Percentiles rank a stretch among this genome's conserved stretches.
Evolutionary conservation across 257 asterid species (phyloP).

Genomic region (Solanum peruvianum): DNA sequence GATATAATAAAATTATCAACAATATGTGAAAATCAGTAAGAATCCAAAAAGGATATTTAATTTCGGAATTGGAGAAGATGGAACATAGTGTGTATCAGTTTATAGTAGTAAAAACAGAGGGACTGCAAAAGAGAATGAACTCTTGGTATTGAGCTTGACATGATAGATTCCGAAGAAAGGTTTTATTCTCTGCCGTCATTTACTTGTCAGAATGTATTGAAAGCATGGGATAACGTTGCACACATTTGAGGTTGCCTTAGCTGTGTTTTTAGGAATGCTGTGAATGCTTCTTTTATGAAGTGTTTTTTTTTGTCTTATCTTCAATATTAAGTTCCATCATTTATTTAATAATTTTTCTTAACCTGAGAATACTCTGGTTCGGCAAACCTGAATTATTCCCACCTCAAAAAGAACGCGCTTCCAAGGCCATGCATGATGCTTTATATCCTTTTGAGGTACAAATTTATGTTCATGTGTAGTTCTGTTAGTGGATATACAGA

Average conservation of each 20-base stretch:
- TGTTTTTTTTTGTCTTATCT: not conserved
- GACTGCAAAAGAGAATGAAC: not conserved
- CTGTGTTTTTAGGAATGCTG: not conserved
- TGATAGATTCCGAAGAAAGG: not conserved
- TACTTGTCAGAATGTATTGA: not conserved
- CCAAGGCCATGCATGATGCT: conserved; percentile 27
- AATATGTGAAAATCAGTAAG: not conserved
- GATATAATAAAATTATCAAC: not conserved
- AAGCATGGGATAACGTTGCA: not conserved
- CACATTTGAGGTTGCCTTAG: not conserved
- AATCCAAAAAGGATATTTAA: not conserved
- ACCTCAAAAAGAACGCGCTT: conserved; percentile 57
- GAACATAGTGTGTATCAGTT: not conserved
- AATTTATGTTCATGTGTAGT: not conserved
- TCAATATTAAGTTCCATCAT: not conserved
- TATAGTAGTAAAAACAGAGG: not conserved
- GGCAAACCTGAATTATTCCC: conserved; percentile 50
- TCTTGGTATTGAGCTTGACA: not conserved
- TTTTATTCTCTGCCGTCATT: not conserved
- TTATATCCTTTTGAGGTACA: conserved; percentile 82
- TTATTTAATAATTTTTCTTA: conserved; percentile 30
- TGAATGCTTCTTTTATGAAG: not conserved
- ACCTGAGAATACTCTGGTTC: conserved; percentile 58
- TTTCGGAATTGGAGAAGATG: not conserved
- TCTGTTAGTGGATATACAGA: not conserved